phyloP scores from a whole-genome alignment of 768 basidiomycete species.

The Amanita muscaria region DNA sequence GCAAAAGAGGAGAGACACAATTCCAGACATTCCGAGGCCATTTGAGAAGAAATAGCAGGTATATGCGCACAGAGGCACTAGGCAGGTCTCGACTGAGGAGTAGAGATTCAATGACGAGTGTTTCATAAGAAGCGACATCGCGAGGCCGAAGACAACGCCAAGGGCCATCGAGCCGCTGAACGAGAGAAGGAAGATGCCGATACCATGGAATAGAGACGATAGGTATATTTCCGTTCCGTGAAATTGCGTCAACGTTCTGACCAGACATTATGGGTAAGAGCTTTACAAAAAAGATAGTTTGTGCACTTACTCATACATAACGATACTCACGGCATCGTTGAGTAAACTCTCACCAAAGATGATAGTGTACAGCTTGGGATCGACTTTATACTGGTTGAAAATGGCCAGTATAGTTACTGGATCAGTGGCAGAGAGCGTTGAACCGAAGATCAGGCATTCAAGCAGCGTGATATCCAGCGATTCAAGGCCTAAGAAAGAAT shows the following conservation, averaged over 20 bases:
- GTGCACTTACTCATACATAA: slow-evolving; percentile 94
- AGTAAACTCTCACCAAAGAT: slow-evolving; percentile 96
- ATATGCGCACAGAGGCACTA: slow-evolving; percentile 90
- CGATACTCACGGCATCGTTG: slow-evolving; percentile 99
- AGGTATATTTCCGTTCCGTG: slow-evolving; percentile 83
- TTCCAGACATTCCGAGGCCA: slow-evolving; percentile 88
- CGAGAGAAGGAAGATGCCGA: slow-evolving; percentile 94
- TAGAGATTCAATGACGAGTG: slow-evolving; percentile 82
- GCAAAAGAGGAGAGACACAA: slow-evolving; percentile 96
- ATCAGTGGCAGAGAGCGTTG: slow-evolving; percentile 94
- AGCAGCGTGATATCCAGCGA: slow-evolving; percentile 77
- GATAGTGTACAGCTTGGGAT: slow-evolving; percentile 93
- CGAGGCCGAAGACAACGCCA: slow-evolving; percentile 86
- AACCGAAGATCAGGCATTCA: slow-evolving; percentile 94
- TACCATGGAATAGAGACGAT: slow-evolving; percentile 86
- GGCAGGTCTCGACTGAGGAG: slow-evolving; percentile 95
- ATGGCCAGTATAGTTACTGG: slow-evolving; percentile 97
- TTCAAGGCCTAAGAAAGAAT: slow-evolving; percentile 88
- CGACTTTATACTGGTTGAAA: slow-evolving; percentile 97
- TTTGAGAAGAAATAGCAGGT: slow-evolving; percentile 99
- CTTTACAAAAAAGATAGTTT: not conserved
- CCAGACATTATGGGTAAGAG: not conserved
- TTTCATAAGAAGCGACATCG: slow-evolving; percentile 87
- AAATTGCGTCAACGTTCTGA: slow-evolving; percentile 85
- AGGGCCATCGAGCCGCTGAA: slow-evolving; percentile 94